Evolutionary conservation across 768 basidiomycete species (phyloP).

Genomic region (Suillus americanus): DNA sequence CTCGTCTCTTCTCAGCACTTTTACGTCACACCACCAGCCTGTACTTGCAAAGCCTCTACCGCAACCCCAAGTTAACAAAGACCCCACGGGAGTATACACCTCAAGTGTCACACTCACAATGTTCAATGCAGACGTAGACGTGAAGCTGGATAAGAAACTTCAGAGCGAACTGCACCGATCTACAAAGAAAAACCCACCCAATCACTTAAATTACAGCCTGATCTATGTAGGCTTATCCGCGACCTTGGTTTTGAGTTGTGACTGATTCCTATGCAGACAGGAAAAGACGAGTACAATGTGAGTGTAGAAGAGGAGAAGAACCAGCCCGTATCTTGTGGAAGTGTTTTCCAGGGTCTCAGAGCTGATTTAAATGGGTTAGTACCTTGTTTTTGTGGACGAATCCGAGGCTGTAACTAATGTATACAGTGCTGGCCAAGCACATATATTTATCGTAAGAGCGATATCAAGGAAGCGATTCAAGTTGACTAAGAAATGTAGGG

Average conservation of each 20-base stretch:
- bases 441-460: constrained; percentile 77
- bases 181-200: constrained; percentile 93
- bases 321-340: constrained; percentile 61
- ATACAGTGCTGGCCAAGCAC: constrained; percentile 60
- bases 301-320: constrained; percentile 67
- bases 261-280: constrained; percentile 51
- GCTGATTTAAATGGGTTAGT: constrained; percentile 82
- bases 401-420: background rate
- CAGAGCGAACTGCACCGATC: constrained; percentile 78
- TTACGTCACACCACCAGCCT: constrained; percentile 17
- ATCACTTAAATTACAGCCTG: constrained; percentile 70
- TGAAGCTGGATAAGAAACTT: constrained; percentile 64
- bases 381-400: background rate
- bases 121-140: constrained; percentile 46
- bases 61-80: constrained; percentile 18
- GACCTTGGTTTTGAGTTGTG: background rate
- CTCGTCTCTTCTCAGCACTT: constrained; percentile 34
- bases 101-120: constrained; percentile 32
- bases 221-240: constrained; percentile 64
- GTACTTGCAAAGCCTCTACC: background rate
- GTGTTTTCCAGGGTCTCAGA: constrained; percentile 83
- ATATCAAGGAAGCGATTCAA: background rate
- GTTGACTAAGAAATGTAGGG: constrained; percentile 47
- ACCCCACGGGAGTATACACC: constrained; percentile 23
- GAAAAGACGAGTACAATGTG: constrained; percentile 76